Conservation (phyloP, 2,329 filamentous ascomycete genomes). For the Celoporthe dispersa region DNA sequence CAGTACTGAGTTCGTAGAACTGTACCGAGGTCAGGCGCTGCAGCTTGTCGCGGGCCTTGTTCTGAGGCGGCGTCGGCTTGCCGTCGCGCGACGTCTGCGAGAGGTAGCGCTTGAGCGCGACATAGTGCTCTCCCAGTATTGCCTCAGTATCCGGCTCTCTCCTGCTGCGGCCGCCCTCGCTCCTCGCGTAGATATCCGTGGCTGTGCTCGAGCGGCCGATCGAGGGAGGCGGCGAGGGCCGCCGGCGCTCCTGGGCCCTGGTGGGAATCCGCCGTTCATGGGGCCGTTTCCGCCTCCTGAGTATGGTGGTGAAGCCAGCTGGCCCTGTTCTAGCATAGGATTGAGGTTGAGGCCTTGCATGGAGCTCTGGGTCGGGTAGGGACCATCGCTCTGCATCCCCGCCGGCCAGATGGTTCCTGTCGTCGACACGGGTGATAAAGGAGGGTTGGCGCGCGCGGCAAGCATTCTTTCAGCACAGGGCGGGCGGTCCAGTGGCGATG, state of each 20-base stretch:
- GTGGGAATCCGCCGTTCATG: slow-evolving; percentile 63
- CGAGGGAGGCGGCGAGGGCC: slow-evolving; percentile 83
- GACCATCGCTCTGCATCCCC: slow-evolving; percentile 61
- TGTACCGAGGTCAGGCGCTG: slow-evolving; percentile 87
- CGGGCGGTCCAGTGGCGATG: slow-evolving; percentile 58
- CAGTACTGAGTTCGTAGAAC: slow-evolving; percentile 96
- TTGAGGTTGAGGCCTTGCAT: slow-evolving; percentile 26
- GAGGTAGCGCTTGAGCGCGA: slow-evolving; percentile 77
- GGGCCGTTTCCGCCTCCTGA: slow-evolving; percentile 65
- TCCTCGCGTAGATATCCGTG: slow-evolving; percentile 69
- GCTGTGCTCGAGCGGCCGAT: slow-evolving; percentile 85
- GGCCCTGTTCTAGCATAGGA: slow-evolving; percentile 47
- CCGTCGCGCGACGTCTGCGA: slow-evolving; percentile 73
- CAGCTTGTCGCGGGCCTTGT: slow-evolving; percentile 93
- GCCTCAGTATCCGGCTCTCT: slow-evolving; percentile 64
- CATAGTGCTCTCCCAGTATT: slow-evolving; percentile 79
- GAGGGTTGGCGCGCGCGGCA: slow-evolving; percentile 57
- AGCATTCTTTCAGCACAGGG: slow-evolving; percentile 24
- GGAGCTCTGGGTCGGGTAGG: slow-evolving; percentile 48
- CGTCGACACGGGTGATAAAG: slow-evolving; percentile 81
- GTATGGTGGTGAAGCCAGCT: slow-evolving; percentile 71
- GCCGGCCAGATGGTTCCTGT: slow-evolving; percentile 83
- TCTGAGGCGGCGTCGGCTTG: slow-evolving; percentile 73
- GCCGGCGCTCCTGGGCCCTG: slow-evolving; percentile 60
- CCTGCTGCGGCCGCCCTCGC: slow-evolving; percentile 66